These are phyloP conservation scores for Fomitopsis pulvina DNA, from an alignment of 768 basidiomycete species.

Conservation along the genomic window DNA sequence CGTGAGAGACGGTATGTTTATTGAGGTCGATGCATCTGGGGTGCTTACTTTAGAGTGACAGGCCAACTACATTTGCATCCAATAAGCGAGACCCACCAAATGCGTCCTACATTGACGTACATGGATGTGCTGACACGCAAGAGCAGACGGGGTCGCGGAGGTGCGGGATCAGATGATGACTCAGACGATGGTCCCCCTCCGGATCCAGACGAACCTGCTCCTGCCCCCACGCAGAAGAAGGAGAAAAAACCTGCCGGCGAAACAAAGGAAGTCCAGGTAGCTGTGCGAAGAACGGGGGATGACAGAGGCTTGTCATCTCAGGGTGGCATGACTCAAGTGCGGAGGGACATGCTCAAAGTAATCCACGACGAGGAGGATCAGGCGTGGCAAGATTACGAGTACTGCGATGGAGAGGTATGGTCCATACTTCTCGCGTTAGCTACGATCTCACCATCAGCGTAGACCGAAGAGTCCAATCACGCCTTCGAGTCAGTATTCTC, in stretches of 20 bases:
- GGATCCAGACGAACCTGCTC: constrained; percentile 66
- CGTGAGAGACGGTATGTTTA: constrained; percentile 55
- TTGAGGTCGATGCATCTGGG: background rate
- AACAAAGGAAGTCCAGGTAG: constrained; percentile 71
- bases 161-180: constrained; percentile 56
- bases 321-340: constrained; percentile 61
- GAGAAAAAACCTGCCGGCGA: constrained; percentile 50
- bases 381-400: constrained; percentile 63
- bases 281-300: constrained; percentile 58
- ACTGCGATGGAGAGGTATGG: constrained; percentile 58
- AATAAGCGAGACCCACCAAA: constrained; percentile 71
- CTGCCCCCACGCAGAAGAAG: constrained; percentile 46
- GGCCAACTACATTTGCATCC: constrained; percentile 75
- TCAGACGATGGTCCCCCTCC: constrained; percentile 75
- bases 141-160: constrained; percentile 41
- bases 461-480: constrained; percentile 54
- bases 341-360: constrained; percentile 72
- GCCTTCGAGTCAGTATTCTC: constrained; percentile 63
- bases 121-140: constrained; percentile 68
- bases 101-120: constrained; percentile 78
- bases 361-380: constrained; percentile 77
- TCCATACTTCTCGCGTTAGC: constrained; percentile 1
- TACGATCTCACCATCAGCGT: background rate
- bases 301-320: constrained; percentile 50
- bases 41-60: constrained; percentile 21